Evolutionary conservation across 495 filamentous ascomycete genomes (phyloP), one percentile per base, ranked within the genome.

Genomic region (Aspergillus sparsus): DNA sequence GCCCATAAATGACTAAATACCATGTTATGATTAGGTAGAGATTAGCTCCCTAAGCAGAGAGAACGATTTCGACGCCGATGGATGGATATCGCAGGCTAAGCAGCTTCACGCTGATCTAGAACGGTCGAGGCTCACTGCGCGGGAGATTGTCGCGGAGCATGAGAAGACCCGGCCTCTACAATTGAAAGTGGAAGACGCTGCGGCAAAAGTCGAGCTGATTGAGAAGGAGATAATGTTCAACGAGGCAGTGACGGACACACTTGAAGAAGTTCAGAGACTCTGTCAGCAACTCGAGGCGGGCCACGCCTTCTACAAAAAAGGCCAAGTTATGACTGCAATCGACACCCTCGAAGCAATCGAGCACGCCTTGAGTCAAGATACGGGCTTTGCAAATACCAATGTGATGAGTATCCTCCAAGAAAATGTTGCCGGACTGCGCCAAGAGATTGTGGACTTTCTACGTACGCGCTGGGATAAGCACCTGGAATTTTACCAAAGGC

Each of bases 31-130:
- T 62, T 63, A 92, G 88, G 77, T 78, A 56, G 85, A 91, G 59
- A 87, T 97, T 41, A 87, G 85, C 53, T 71, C 76, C 27, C 80
- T 90, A 41, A 93, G 91, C 77, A 82, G 84, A 41, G 84, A 88
- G 47, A 88, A 84, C 42, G 86, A 86, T 45, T 83, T 87, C 18
- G 89, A 94, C 66, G 87, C 94, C 62, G 87, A 91, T 66, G 79
- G 85, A 60, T 97, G 93, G 93, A 88, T 94, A 56, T 71, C 79
- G 18, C 89, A 93, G 70, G 91, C 92, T 35, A 88, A 89, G 69
- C 84, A 88, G 52, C 83, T 96, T n/a, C 88, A 91, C 66, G 80
- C 82, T 34, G 93, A 96, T 64, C 90, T 97, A 58, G 81, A 89
- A 64, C 80, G 80, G 36, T 89, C 90, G 15, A 83, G 87, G 61